Percentiles rank a stretch among this genome's conserved stretches.
These are phyloP conservation scores for Westerdykella ornata DNA, from an alignment of 2,329 filamentous ascomycete species.

Conservation along the genomic window DNA sequence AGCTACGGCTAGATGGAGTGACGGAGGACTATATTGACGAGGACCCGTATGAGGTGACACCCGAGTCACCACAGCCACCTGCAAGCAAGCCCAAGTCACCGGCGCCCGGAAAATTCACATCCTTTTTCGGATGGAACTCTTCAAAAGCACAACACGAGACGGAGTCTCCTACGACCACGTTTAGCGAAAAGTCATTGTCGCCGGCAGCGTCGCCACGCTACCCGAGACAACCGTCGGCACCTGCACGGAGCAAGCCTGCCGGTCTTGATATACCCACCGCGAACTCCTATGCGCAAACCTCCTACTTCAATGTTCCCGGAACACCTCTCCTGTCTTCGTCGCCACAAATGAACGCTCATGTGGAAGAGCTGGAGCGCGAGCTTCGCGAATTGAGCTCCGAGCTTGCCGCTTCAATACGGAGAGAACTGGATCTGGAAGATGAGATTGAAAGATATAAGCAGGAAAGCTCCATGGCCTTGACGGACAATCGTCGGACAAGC, in stretches of 20 bases:
- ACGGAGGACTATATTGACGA: constrained; percentile 35
- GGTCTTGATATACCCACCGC: constrained; percentile 48
- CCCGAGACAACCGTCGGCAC: constrained; percentile 20
- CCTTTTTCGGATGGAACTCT: constrained; percentile 62
- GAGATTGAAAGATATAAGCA: constrained; percentile 79
- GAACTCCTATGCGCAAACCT: constrained; percentile 34
- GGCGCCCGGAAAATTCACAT: constrained; percentile 51
- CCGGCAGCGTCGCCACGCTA: constrained; percentile 51
- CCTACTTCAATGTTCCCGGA: constrained; percentile 44
- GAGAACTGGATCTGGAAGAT: constrained; percentile 95
- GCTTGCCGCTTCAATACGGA: constrained; percentile 82
- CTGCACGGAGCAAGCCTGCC: constrained; percentile 37
- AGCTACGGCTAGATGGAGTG: constrained; percentile 33
- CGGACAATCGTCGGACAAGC: constrained; percentile 67
- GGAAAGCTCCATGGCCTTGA: constrained; percentile 55
- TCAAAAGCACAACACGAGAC: constrained; percentile 46
- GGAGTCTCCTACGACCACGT: constrained; percentile 56
- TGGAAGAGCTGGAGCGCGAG: constrained; percentile 91
- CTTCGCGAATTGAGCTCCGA: constrained; percentile 88
- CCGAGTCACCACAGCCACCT: constrained; percentile 19
- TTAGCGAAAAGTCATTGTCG: constrained; percentile 55
- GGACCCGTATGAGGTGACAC: constrained; percentile 25
- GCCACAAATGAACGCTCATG: constrained; percentile 49
- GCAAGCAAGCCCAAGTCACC: constrained; percentile 41
- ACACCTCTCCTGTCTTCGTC: constrained; percentile 42